These are phyloP conservation scores for Phytopythium sindhum DNA, from an alignment of 352 stramenopile genomes.

Conservation along the genomic window DNA sequence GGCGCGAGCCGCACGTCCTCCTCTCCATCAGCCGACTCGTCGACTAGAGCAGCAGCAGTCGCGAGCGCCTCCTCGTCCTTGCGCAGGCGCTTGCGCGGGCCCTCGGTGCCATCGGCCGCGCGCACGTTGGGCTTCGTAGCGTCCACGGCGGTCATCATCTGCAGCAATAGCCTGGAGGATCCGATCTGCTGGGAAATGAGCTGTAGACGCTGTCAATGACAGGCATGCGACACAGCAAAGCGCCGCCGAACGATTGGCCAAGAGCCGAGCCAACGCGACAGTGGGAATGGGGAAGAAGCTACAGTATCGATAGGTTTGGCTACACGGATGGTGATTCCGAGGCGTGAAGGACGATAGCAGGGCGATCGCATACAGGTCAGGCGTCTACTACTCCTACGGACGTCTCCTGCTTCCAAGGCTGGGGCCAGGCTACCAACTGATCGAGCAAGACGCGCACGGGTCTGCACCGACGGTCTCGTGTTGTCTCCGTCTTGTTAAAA, in stretches of 20 bases:
- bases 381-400: too few species aligned
- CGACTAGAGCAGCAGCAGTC: constrained; percentile 7
- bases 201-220: background rate
- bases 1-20: constrained; percentile 1
- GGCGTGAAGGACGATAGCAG: too few species aligned
- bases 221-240: constrained; percentile 13
- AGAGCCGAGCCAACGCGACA: constrained; percentile 6
- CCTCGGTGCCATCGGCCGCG: background rate
- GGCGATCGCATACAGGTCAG: too few species aligned
- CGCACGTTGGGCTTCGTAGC: constrained; percentile 7
- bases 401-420: too few species aligned
- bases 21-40: constrained; percentile 9
- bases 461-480: background rate
- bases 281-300: background rate
- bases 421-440: too few species aligned
- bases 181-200: too few species aligned
- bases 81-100: constrained; percentile 32
- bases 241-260: constrained; percentile 28
- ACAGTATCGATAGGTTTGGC: too few species aligned
- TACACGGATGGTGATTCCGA: too few species aligned
- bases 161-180: too few species aligned
- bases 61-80: constrained; percentile 13
- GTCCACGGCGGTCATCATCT: background rate
- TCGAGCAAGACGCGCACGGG: background rate
- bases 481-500: background rate